Percentiles rank a stretch among this genome's conserved stretches.
These are phyloP conservation scores for Amphichorda felina DNA, from an alignment of 2,329 filamentous ascomycete genomes.

Conservation along the genomic window DNA sequence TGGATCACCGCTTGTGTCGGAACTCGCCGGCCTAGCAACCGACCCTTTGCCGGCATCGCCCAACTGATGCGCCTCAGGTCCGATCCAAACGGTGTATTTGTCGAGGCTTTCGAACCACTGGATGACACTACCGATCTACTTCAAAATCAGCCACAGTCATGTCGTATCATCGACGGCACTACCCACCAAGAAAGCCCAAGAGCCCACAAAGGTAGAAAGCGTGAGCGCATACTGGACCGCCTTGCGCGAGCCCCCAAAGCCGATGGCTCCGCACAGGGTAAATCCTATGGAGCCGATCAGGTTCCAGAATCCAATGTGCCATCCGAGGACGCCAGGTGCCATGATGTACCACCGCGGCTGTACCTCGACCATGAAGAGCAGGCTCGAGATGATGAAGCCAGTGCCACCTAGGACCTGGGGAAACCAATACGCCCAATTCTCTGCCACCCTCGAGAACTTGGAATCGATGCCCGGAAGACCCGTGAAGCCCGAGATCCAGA, in stretches of 20 bases:
- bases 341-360: constrained; percentile 50
- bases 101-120: constrained; percentile 12
- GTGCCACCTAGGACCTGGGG: constrained; percentile 49
- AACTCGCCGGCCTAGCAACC: too few relatives aligned
- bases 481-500: constrained; percentile 52
- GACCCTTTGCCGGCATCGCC: neutral
- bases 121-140: constrained; percentile 8
- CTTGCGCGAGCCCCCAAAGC: constrained; percentile 24
- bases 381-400: constrained; percentile 44
- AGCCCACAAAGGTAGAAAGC: constrained; percentile 33
- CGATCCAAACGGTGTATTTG: constrained; percentile 7
- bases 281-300: constrained; percentile 49
- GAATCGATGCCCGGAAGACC: constrained; percentile 44
- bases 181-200: constrained; percentile 29
- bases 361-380: constrained; percentile 53
- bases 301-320: constrained; percentile 56
- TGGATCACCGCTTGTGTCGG: too few relatives aligned
- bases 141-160: constrained; percentile 1
- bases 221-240: constrained; percentile 11
- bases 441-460: constrained; percentile 27
- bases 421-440: constrained; percentile 44
- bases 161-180: constrained; percentile 1
- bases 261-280: constrained; percentile 43
- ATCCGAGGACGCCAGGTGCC: constrained; percentile 41
- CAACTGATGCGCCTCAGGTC: neutral